These are phyloP conservation scores for Chrysoporthe deuterocubensis DNA, from an alignment of 2,329 filamentous ascomycete species.

Conservation along the genomic window DNA sequence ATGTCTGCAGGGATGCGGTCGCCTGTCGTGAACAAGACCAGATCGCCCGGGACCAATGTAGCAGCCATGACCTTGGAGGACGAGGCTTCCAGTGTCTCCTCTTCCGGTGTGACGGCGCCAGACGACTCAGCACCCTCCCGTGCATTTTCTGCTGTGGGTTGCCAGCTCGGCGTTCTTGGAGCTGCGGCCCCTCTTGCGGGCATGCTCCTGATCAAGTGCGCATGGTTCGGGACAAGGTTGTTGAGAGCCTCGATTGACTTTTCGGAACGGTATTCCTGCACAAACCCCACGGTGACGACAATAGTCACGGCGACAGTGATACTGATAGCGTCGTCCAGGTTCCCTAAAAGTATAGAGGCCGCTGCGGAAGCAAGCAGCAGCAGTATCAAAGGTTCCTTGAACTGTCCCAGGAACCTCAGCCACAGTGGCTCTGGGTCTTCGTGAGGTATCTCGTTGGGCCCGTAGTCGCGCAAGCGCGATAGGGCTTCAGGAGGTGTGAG, in stretches of 20 bases:
- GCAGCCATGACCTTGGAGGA: slow-evolving; percentile 86
- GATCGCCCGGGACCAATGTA: slow-evolving; percentile 87
- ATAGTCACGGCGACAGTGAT: slow-evolving; percentile 97
- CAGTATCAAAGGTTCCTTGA: slow-evolving; percentile 92
- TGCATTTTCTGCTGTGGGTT: slow-evolving; percentile 39
- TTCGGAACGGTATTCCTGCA: slow-evolving; percentile 97
- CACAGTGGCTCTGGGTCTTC: slow-evolving; percentile 93
- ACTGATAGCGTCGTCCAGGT: slow-evolving; percentile 92
- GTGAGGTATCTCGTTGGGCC: slow-evolving; percentile 92
- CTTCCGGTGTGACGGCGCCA: slow-evolving; percentile 63
- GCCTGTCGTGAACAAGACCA: slow-evolving; percentile 92
- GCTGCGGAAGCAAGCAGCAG: slow-evolving; percentile 87
- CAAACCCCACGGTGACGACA: slow-evolving; percentile 92
- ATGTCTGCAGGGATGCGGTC: slow-evolving; percentile 97
- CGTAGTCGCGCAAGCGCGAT: slow-evolving; percentile 77
- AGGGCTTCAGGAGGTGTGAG: slow-evolving; percentile 82
- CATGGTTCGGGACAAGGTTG: slow-evolving; percentile 91
- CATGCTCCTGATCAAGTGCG: slow-evolving; percentile 80
- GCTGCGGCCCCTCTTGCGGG: slow-evolving; percentile 40
- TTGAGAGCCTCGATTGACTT: slow-evolving; percentile 96
- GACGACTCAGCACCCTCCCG: slow-evolving; percentile 48
- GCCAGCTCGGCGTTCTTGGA: slow-evolving; percentile 51
- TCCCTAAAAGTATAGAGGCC: slow-evolving; percentile 88
- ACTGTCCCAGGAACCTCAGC: slow-evolving; percentile 94
- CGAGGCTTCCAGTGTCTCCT: slow-evolving; percentile 68